Percentiles rank a stretch among this genome's conserved stretches.
Conservation (phyloP, 768 basidiomycete species). For the Scleroderma bovista region DNA sequence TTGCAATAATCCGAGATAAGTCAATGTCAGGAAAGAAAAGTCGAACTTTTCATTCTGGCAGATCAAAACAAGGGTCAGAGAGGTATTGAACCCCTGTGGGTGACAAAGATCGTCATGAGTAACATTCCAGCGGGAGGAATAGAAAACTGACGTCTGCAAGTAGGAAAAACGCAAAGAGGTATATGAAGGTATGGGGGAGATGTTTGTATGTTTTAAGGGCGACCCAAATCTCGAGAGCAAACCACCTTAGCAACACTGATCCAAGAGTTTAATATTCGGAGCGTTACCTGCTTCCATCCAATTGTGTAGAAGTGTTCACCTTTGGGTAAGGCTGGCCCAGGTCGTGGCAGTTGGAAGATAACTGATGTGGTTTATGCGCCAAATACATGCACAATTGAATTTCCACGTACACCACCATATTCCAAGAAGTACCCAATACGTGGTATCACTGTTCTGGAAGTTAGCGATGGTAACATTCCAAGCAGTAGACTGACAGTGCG, state of each 20-base stretch:
- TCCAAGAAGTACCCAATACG: constrained; percentile 72
- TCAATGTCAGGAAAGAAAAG: constrained; percentile 79
- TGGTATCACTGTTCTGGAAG: constrained; percentile 46
- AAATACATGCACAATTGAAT: no score
- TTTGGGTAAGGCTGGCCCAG: constrained; percentile 73
- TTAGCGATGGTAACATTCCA: neutral
- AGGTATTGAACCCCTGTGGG: constrained; percentile 73
- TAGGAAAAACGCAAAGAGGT: constrained; percentile 72
- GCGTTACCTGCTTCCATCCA: constrained; percentile 74
- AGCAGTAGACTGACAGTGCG: constrained; percentile 47
- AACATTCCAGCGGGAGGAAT: no score
- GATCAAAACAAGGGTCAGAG: constrained; percentile 66
- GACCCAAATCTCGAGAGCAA: constrained; percentile 56
- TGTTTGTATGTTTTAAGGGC: constrained; percentile 71
- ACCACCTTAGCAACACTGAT: neutral
- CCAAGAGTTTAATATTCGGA: neutral
- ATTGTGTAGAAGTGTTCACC: constrained; percentile 74
- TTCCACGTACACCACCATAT: constrained; percentile 90
- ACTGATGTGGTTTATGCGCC: no score
- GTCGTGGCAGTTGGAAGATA: constrained; percentile 79
- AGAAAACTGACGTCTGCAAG: constrained; percentile 57
- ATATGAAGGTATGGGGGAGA: constrained; percentile 78
- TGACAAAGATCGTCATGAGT: neutral
- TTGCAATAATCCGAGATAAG: constrained; percentile 71
- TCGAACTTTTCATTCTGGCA: constrained; percentile 77